Percentiles rank a stretch among this genome's conserved stretches.
Conservation (phyloP, 192 early-diverging fungal genomes). For the Coemansia sp. region DNA sequence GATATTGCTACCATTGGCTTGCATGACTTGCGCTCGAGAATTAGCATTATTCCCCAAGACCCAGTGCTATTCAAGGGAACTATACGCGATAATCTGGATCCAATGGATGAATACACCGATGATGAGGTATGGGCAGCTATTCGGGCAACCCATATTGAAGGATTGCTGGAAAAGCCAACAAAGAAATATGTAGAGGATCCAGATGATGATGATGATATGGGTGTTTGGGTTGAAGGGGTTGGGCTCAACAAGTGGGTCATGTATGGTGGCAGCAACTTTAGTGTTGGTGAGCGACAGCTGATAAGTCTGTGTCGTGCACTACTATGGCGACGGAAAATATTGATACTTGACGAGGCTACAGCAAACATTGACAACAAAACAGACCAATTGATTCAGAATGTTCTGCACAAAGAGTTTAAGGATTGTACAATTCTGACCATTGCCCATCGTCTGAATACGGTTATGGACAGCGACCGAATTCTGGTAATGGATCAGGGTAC, state of each 20-base stretch:
- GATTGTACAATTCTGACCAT: conserved; percentile 59
- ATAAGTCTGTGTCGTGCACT: conserved; percentile 60
- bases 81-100: conserved; percentile 70
- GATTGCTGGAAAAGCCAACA: conserved; percentile 41
- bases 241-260: conserved; percentile 26
- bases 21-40: conserved; percentile 57
- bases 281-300: conserved; percentile 71
- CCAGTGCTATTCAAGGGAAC: conserved; percentile 60
- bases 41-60: conserved; percentile 70
- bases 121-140: conserved; percentile 66
- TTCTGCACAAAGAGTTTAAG: conserved; percentile 49
- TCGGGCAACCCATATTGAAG: conserved; percentile 25
- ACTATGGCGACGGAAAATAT: conserved; percentile 62
- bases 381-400: conserved; percentile 63
- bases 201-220: neutral
- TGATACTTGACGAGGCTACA: conserved; percentile 78
- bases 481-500: conserved; percentile 56
- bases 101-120: conserved; percentile 57
- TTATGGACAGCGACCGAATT: conserved; percentile 61
- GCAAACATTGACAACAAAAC: conserved; percentile 59
- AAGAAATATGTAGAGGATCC: conserved; percentile 9
- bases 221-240: conserved; percentile 10
- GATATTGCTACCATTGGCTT: conserved; percentile 59
- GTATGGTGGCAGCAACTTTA: conserved; percentile 66
- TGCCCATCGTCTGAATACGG: conserved; percentile 70